Percentiles rank a stretch among this genome's conserved stretches.
phyloP scores from a whole-genome alignment of 306 rosid genomes.

The Clitoria ternatea region DNA sequence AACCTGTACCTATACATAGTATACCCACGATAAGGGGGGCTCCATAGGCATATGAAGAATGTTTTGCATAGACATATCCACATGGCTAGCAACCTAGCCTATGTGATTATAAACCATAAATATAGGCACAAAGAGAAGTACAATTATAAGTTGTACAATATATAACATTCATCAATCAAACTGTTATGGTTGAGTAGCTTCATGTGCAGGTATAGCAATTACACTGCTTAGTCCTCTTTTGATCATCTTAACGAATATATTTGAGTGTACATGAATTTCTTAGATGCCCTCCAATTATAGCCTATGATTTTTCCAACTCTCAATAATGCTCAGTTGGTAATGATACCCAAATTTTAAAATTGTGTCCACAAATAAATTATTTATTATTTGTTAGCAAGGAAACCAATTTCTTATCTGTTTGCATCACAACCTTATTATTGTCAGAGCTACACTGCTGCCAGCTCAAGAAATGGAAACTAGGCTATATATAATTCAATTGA shows the following conservation, averaged over 20 bases:
- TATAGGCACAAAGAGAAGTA: constrained; percentile 17
- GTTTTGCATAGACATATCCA: constrained; percentile 30
- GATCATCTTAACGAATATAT: constrained; percentile 9
- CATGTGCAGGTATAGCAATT: constrained; percentile 12
- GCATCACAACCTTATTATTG: constrained; percentile 8
- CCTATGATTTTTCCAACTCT: constrained; percentile 16
- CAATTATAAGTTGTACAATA: neutral
- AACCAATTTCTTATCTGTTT: neutral
- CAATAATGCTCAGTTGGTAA: neutral
- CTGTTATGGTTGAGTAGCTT: constrained; percentile 7
- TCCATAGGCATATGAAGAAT: constrained; percentile 21
- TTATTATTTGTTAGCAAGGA: neutral
- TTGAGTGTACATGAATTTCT: constrained; percentile 7
- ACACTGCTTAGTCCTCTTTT: constrained; percentile 4
- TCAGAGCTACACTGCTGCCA: neutral
- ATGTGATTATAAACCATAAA: constrained; percentile 11
- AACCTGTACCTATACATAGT: neutral
- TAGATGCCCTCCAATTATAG: constrained; percentile 9
- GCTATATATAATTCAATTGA: constrained; percentile 12
- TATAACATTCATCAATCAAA: neutral
- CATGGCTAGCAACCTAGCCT: constrained; percentile 38
- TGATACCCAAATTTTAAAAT: constrained; percentile 2
- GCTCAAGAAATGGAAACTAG: constrained; percentile 20
- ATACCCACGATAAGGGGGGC: constrained; percentile 7
- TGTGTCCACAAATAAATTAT: neutral